Conservation (phyloP, 2,329 filamentous ascomycete genomes). For the Fusarium bactridioides region DNA sequence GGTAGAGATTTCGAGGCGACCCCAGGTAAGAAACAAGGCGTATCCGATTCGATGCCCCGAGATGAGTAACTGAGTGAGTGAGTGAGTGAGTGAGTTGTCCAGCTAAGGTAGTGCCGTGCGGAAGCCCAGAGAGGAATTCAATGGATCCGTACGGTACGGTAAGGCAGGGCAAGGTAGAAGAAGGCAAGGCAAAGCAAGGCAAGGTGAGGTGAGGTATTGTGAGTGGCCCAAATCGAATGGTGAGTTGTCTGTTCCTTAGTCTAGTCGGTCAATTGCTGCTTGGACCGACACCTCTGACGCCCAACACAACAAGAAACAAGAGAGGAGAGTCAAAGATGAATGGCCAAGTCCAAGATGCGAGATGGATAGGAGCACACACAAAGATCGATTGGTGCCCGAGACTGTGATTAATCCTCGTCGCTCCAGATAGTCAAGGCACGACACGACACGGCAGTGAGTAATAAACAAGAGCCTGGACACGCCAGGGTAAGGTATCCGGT, state of each 20-base stretch:
- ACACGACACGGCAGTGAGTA: neutral
- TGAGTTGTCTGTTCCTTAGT: constrained; percentile 31
- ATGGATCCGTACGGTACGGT: neutral
- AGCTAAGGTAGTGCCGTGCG: constrained; percentile 15
- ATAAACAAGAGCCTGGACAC: neutral
- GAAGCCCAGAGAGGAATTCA: constrained; percentile 15
- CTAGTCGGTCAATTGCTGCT: constrained; percentile 32
- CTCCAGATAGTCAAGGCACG: neutral
- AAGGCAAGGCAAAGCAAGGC: neutral
- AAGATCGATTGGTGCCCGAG: constrained; percentile 25
- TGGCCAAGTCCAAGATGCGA: constrained; percentile 16
- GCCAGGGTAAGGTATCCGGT: neutral
- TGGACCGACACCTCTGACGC: constrained; percentile 20
- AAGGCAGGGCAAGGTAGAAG: neutral
- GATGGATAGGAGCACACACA: constrained; percentile 8
- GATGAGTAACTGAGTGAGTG: constrained; percentile 20
- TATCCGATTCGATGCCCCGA: constrained; percentile 27
- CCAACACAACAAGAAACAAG: constrained; percentile 20
- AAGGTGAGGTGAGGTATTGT: constrained; percentile 5
- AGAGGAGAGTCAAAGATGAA: neutral
- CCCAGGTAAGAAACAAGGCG: constrained; percentile 27
- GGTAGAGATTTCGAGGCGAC: constrained; percentile 30
- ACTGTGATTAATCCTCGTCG: constrained; percentile 4
- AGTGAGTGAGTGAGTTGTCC: constrained; percentile 6
- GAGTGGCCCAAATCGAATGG: constrained; percentile 17